Evolutionary conservation across 2,329 filamentous ascomycete genomes (phyloP).

Genomic region (Clarireedia monteithiana): DNA sequence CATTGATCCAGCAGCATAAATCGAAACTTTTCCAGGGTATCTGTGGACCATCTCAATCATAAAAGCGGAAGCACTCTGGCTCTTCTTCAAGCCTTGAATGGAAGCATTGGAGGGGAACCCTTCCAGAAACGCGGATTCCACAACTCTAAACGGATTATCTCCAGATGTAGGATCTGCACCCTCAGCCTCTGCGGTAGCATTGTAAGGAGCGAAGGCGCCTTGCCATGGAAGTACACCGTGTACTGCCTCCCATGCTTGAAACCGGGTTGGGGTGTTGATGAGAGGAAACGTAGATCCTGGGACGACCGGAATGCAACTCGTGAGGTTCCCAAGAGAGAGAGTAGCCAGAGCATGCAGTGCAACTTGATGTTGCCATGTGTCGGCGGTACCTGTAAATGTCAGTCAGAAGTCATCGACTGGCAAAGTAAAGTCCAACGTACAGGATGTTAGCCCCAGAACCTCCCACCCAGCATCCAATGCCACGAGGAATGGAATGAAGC

Average conservation of each 20-base stretch:
- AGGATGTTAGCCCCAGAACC: conserved; percentile 34
- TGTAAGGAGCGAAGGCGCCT: conserved; percentile 38
- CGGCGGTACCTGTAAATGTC: conserved; percentile 28
- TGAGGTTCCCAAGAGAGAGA: conserved; percentile 37
- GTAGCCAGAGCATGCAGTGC: conserved; percentile 39
- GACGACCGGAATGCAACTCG: conserved; percentile 39
- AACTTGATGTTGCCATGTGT: conserved; percentile 39
- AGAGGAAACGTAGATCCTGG: conserved; percentile 40
- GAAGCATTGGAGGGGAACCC: conserved; percentile 39
- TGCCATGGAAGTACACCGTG: conserved; percentile 39
- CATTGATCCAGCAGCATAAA: conserved; percentile 37
- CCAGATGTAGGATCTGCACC: conserved; percentile 40
- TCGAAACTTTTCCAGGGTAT: conserved; percentile 42
- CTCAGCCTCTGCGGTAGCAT: conserved; percentile 33
- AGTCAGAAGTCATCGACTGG: neutral
- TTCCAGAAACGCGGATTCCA: conserved; percentile 35
- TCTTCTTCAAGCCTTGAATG: conserved; percentile 18
- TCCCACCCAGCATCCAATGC: conserved; percentile 38
- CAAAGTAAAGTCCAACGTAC: conserved; percentile 3
- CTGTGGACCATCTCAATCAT: conserved; percentile 41
- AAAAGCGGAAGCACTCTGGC: conserved; percentile 36
- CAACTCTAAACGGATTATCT: conserved; percentile 34
- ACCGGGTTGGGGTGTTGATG: conserved; percentile 36
- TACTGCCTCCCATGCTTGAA: conserved; percentile 37
- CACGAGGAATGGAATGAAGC: conserved; percentile 37